Conservation (phyloP, 441 rosid genomes). For the Brassica balearica region DNA sequence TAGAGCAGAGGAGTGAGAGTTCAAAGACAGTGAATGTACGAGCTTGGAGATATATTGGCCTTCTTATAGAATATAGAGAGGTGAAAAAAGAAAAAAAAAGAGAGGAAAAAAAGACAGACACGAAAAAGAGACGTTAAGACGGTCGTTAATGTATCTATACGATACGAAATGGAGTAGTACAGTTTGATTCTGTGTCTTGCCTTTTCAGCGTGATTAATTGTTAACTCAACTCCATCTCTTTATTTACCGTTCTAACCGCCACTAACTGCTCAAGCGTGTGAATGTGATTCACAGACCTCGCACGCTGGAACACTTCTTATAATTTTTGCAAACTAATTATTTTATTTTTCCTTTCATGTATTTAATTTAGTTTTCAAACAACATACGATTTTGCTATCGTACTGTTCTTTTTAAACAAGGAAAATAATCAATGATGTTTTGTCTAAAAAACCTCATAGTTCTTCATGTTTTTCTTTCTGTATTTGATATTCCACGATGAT, state of each 20-base stretch:
- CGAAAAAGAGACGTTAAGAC: constrained; percentile 47
- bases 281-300: constrained; percentile 19
- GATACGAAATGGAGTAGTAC: constrained; percentile 30
- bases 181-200: constrained; percentile 17
- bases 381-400: neutral
- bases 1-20: constrained; percentile 33
- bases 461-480: neutral
- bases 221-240: constrained; percentile 4
- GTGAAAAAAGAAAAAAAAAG: constrained; percentile 1
- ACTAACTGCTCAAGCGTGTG: constrained; percentile 47
- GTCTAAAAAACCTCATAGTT: neutral
- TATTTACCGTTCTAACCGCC: constrained; percentile 47
- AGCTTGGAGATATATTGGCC: constrained; percentile 38
- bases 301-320: constrained; percentile 21
- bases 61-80: constrained; percentile 34
- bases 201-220: constrained; percentile 37
- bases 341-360: neutral
- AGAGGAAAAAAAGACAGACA: constrained; percentile 17
- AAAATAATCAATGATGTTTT: neutral
- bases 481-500: neutral
- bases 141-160: constrained; percentile 44
- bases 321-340: neutral
- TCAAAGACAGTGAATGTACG: constrained; percentile 40
- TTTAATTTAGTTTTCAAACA: neutral
- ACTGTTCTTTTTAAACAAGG: neutral